These are phyloP conservation scores for Nakazawaea populi DNA, from an alignment of 805 yeast genomes.

Conservation along the genomic window DNA sequence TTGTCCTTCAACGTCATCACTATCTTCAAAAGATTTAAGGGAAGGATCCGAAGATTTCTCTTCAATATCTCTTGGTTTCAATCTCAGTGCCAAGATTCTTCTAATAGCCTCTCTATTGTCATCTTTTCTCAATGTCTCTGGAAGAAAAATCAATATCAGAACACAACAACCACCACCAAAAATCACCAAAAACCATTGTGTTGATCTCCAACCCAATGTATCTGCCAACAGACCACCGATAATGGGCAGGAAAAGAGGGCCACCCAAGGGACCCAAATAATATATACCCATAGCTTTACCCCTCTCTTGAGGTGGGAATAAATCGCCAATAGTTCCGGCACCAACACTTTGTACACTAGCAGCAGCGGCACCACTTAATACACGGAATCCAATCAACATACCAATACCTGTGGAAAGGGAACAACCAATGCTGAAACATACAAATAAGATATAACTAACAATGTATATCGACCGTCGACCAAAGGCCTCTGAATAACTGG, in stretches of 20 bases:
- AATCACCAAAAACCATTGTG: constrained; percentile 79
- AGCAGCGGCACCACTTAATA: constrained; percentile 72
- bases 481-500: constrained; percentile 64
- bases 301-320: constrained; percentile 59
- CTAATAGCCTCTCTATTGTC: constrained; percentile 54
- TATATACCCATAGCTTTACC: constrained; percentile 77
- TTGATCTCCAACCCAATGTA: constrained; percentile 82
- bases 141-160: constrained; percentile 51
- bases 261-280: constrained; percentile 76
- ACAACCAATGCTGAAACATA: constrained; percentile 67
- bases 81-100: constrained; percentile 33
- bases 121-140: constrained; percentile 71
- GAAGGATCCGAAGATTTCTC: constrained; percentile 16
- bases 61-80: constrained; percentile 15
- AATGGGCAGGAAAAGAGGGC: constrained; percentile 77
- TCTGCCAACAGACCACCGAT: constrained; percentile 70
- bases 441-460: constrained; percentile 55
- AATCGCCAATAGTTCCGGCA: constrained; percentile 80
- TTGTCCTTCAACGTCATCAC: constrained; percentile 13
- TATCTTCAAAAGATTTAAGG: constrained; percentile 13
- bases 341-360: constrained; percentile 88
- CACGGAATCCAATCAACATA: constrained; percentile 61
- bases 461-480: constrained; percentile 76
- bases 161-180: constrained; percentile 50
- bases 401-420: constrained; percentile 58